These are phyloP conservation scores for Digitaria exilis DNA, from an alignment of 202 grass and related monocot genomes.

Conservation along the genomic window DNA sequence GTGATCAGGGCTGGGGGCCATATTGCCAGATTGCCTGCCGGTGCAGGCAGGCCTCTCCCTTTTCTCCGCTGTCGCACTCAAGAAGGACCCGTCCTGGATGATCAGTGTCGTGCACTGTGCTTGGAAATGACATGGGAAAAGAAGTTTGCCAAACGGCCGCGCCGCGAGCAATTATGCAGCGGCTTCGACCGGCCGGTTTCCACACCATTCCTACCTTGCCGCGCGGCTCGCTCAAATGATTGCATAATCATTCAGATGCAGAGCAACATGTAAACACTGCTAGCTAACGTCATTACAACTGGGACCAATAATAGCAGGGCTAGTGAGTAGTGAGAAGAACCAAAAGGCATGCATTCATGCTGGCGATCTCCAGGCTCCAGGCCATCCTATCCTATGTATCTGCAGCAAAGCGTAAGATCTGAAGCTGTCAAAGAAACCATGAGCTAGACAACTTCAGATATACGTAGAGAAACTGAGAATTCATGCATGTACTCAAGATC, in stretches of 20 bases:
- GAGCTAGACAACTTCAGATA: background rate
- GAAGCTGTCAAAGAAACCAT: background rate
- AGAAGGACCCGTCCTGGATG: conserved; percentile 44
- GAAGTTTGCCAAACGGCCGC: conserved; percentile 32
- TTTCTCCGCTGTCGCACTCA: conserved; percentile 51
- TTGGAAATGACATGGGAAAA: conserved; percentile 46
- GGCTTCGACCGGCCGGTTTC: background rate
- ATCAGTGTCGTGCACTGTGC: conserved; percentile 38
- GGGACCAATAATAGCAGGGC: background rate
- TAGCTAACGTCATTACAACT: background rate
- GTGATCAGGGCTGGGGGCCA: background rate
- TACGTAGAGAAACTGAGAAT: background rate
- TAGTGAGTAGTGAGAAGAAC: too few species aligned
- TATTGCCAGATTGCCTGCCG: background rate
- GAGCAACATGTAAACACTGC: background rate
- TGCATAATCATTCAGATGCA: conserved; percentile 47
- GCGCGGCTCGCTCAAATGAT: conserved; percentile 44
- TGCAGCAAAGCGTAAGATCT: background rate
- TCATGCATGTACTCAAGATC: background rate
- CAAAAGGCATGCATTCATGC: too few species aligned
- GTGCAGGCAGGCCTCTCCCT: background rate
- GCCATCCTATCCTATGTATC: background rate
- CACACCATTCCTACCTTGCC: conserved; percentile 10
- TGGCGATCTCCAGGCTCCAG: background rate
- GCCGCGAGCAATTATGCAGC: conserved; percentile 18